A percentile compares a stretch with the other conserved stretches of the same genome.
These are phyloP conservation scores for Lachnellula hyalina DNA, from an alignment of 2,329 filamentous ascomycete species.

Conservation along the genomic window DNA sequence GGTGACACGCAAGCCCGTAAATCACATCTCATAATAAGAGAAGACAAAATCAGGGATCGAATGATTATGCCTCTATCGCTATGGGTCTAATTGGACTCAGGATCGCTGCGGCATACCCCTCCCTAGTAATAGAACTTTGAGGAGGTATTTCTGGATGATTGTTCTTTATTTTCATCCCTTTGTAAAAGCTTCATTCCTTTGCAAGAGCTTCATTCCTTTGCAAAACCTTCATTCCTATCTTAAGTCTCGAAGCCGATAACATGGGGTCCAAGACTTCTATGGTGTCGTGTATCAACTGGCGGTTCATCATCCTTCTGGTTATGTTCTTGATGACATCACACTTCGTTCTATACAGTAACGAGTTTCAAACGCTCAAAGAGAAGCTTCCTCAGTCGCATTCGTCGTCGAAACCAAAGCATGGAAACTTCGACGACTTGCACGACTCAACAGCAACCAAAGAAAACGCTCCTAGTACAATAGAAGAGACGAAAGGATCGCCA, in stretches of 20 bases:
- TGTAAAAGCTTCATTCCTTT: background rate
- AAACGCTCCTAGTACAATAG: background rate
- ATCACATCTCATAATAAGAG: too few species aligned
- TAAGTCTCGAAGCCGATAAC: background rate
- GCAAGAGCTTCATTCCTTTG: too few species aligned
- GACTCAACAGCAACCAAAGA: background rate
- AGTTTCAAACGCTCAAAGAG: background rate
- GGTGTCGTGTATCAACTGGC: background rate
- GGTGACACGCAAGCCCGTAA: too few species aligned
- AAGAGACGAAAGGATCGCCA: background rate
- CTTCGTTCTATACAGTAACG: conserved; percentile 3
- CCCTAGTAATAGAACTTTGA: too few species aligned
- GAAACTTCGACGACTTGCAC: background rate
- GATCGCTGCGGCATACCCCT: too few species aligned
- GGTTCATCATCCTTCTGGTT: conserved; percentile 6
- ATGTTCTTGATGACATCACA: conserved; percentile 6
- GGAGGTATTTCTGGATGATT: too few species aligned
- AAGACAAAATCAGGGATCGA: too few species aligned
- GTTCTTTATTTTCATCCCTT: too few species aligned
- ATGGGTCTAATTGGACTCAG: too few species aligned
- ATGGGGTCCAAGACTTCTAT: background rate
- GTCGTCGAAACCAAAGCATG: background rate
- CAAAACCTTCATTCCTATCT: background rate
- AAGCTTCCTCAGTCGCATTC: background rate
- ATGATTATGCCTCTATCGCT: too few species aligned